Percentiles rank a stretch among this genome's conserved stretches.
phyloP scores from a whole-genome alignment of 2,329 filamentous ascomycete species.

The Pyrenophora seminiperda region DNA sequence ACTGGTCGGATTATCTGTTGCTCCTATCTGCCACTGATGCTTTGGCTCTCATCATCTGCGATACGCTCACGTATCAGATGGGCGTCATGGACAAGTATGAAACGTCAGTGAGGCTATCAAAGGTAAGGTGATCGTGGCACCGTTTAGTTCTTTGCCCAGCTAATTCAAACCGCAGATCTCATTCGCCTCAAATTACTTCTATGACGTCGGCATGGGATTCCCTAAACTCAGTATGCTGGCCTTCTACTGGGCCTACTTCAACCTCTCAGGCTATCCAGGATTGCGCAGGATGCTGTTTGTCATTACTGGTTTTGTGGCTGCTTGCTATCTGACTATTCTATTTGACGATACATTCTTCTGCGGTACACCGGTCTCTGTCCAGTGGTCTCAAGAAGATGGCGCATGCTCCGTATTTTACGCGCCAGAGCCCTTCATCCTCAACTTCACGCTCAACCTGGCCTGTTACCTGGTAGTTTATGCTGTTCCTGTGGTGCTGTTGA shows the following conservation, averaged over 20 bases:
- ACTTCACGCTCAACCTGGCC: conserved; percentile 31
- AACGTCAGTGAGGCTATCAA: conserved; percentile 25
- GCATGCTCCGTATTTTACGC: conserved; percentile 32
- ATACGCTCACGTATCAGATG: conserved; percentile 15
- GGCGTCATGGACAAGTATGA: conserved; percentile 26
- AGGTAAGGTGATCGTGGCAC: conserved; percentile 7
- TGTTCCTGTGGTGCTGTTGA: conserved; percentile 18
- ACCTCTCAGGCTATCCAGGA: conserved; percentile 22
- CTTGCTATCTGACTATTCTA: conserved; percentile 27
- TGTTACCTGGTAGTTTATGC: conserved; percentile 29
- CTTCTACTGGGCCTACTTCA: conserved; percentile 32
- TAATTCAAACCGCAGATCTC: conserved; percentile 19
- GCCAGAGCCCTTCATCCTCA: conserved; percentile 31
- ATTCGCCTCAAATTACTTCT: conserved; percentile 33
- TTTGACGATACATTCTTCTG: conserved; percentile 34
- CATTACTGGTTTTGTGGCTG: conserved; percentile 26
- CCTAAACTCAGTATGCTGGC: conserved; percentile 34
- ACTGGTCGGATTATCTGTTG: conserved; percentile 25
- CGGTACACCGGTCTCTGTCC: conserved; percentile 21
- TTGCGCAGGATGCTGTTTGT: conserved; percentile 30
- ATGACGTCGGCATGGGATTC: conserved; percentile 33
- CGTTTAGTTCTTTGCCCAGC: no score
- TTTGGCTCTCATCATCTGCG: conserved; percentile 24
- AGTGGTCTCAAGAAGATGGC: conserved; percentile 30
- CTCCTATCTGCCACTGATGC: conserved; percentile 19